Conservation (phyloP, 164 flowering plant genomes). For the Echeveria elegans region DNA sequence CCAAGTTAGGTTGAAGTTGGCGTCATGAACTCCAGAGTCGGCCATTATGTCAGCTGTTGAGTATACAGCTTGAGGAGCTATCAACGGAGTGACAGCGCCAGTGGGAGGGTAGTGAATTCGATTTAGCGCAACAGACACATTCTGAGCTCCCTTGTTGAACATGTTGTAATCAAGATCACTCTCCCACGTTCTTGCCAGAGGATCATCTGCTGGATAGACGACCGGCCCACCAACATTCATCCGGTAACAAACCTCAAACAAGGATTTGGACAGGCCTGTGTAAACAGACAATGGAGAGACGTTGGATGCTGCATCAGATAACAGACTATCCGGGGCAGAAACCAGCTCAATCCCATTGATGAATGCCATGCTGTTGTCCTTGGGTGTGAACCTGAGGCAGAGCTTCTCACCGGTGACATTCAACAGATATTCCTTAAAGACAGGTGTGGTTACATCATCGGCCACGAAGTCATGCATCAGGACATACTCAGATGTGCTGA, state of each 20-base stretch:
- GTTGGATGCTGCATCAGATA: slow-evolving; percentile 42
- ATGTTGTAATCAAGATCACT: slow-evolving; percentile 27
- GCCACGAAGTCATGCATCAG: slow-evolving; percentile 61
- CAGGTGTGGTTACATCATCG: slow-evolving; percentile 11
- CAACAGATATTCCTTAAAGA: slow-evolving; percentile 72
- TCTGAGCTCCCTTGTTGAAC: slow-evolving; percentile 34
- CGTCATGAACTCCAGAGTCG: slow-evolving; percentile 20
- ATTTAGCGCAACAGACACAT: slow-evolving; percentile 29
- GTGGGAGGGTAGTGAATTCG: slow-evolving; percentile 30
- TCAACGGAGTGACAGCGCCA: slow-evolving; percentile 32
- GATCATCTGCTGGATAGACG: slow-evolving; percentile 45
- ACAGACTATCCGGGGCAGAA: slow-evolving; percentile 49
- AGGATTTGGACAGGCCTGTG: slow-evolving; percentile 33
- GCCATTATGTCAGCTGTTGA: slow-evolving; percentile 58
- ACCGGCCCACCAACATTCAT: slow-evolving; percentile 66
- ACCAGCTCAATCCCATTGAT: slow-evolving; percentile 75
- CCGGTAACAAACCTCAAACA: slow-evolving; percentile 42
- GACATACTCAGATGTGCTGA: slow-evolving; percentile 37
- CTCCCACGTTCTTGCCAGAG: slow-evolving; percentile 64
- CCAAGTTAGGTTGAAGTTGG: slow-evolving; percentile 73
- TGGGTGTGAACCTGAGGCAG: slow-evolving; percentile 52
- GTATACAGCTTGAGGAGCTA: slow-evolving; percentile 62
- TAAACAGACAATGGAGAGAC: slow-evolving; percentile 32
- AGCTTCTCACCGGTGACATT: slow-evolving; percentile 32
- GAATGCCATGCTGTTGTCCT: slow-evolving; percentile 48